These are phyloP conservation scores for Leishmania arabica DNA, from an alignment of 208 protist species.

Conservation along the genomic window DNA sequence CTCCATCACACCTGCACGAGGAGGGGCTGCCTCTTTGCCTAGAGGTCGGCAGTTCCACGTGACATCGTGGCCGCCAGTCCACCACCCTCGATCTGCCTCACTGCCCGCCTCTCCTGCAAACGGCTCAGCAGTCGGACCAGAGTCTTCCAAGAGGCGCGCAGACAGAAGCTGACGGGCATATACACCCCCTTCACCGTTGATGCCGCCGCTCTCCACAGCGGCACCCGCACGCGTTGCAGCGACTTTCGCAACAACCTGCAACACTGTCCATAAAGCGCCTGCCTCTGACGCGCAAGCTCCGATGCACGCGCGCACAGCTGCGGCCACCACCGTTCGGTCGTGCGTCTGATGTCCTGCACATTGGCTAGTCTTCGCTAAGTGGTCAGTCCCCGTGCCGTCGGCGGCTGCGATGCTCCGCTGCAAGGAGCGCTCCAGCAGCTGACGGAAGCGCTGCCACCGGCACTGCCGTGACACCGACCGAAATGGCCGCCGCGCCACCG, in stretches of 20 bases:
- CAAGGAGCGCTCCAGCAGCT: not conserved
- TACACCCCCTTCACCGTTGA: not conserved
- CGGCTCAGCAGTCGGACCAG: not conserved
- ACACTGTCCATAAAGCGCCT: constrained; percentile 27
- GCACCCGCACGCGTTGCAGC: not conserved
- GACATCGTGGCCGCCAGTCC: constrained; percentile 13
- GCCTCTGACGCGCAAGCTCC: constrained; percentile 1
- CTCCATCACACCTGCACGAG: constrained; percentile 21
- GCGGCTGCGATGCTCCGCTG: not conserved
- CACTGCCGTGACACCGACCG: constrained; percentile 10
- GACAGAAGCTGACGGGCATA: not conserved
- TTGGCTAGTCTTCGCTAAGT: not conserved
- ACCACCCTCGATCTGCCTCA: not conserved
- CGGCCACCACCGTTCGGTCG: not conserved
- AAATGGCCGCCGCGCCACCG: constrained; percentile 7
- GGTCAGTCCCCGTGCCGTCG: not conserved
- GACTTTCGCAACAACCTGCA: constrained; percentile 1
- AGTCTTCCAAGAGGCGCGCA: not conserved
- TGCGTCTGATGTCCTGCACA: not conserved
- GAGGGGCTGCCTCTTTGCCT: constrained; percentile 19
- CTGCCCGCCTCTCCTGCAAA: not conserved
- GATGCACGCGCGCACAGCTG: constrained; percentile 15
- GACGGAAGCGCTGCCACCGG: constrained; percentile 9
- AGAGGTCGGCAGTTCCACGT: constrained; percentile 23
- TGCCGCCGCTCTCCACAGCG: too few relatives aligned